Evolutionary conservation across 2,329 filamentous ascomycete genomes (phyloP), one percentile per base, ranked within the genome.

Genomic region (Immersiporthe knoxdaviesiana): DNA sequence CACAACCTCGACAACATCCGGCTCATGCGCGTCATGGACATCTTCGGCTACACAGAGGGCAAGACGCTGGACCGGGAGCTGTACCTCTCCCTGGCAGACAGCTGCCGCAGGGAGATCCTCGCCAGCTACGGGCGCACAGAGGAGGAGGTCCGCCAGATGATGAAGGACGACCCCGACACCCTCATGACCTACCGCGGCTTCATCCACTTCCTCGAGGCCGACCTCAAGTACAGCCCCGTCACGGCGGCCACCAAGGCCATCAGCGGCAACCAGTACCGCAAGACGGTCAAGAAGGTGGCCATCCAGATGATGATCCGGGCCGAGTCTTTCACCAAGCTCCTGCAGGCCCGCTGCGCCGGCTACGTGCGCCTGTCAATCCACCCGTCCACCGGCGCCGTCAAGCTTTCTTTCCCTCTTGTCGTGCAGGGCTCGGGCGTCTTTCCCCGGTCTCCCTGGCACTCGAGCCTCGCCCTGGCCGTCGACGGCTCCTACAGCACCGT

Each of bases 361-460:
- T 68, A 72, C 66, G 67, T 74, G 30, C 72, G 73, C 14, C 66
- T 74, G 4, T 74, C 73, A 1, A 73, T 74, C 59, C 73, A 74
- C 68, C 70, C 70, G 0, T 72, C 71, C 32, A 68, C 64, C 30
- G 71, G 70, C 3, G 70, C 70, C 24, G 71, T 68, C 67, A 74
- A 73, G 64, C 68, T 73, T 1, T 73, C 73, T 11, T 68, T 74
- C 58, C 68, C 66, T 16, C 69, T 74, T 8, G 35, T 74, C 2
- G 75, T 76, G 44, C 72, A 61, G 70, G 74, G 66, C 61, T 61
- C 69, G 7, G 72, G 72, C 7, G 68, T 68, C 16, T 75, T 76
- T 65, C 71, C 73, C 2, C 72, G 72, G 24, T 73, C 77, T 0
- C 79, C 79, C 2, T 80, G 79, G 79, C 78, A 80, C 71, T 75